Evolutionary conservation across 2,329 filamentous ascomycete genomes (phyloP).

Genomic region (Paraconiothyrium sp.): DNA sequence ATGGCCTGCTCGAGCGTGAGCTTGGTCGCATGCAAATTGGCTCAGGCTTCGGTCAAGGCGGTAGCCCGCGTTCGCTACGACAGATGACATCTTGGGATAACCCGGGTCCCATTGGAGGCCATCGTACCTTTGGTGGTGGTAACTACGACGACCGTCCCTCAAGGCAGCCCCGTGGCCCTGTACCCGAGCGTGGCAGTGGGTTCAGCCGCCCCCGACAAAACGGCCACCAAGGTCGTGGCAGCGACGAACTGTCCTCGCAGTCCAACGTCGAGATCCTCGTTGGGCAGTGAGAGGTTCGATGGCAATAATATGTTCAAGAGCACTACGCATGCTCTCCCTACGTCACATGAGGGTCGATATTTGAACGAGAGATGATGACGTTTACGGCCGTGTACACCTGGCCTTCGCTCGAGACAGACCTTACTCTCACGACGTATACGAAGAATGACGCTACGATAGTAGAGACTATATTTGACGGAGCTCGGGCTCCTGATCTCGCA

Average conservation of each 20-base stretch:
- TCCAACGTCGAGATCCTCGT: constrained; percentile 71
- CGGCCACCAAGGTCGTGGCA: constrained; percentile 69
- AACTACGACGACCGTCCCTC: constrained; percentile 68
- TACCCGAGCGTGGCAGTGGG: constrained; percentile 67
- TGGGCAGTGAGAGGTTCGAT: constrained; percentile 57
- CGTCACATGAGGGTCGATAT: constrained; percentile 30
- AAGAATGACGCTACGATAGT: constrained; percentile 54
- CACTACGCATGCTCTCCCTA: constrained; percentile 31
- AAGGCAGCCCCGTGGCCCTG: constrained; percentile 69
- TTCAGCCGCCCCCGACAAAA: constrained; percentile 67
- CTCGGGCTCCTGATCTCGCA: constrained; percentile 43
- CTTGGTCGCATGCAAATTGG: constrained; percentile 69
- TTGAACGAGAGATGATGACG: constrained; percentile 44
- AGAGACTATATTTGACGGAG: constrained; percentile 50
- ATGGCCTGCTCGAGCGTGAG: constrained; percentile 69
- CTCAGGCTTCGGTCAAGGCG: constrained; percentile 57
- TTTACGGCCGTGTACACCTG: constrained; percentile 44
- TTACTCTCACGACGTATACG: constrained; percentile 51
- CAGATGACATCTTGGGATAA: constrained; percentile 70
- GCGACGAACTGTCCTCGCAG: constrained; percentile 69
- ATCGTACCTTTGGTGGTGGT: constrained; percentile 69
- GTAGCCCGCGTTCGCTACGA: constrained; percentile 67
- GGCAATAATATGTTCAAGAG: constrained; percentile 19
- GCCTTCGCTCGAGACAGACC: constrained; percentile 45
- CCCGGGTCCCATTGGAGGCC: constrained; percentile 70